Evolutionary conservation across 2,329 filamentous ascomycete species (phyloP).

Genomic region (Ophiostoma perfectum): DNA sequence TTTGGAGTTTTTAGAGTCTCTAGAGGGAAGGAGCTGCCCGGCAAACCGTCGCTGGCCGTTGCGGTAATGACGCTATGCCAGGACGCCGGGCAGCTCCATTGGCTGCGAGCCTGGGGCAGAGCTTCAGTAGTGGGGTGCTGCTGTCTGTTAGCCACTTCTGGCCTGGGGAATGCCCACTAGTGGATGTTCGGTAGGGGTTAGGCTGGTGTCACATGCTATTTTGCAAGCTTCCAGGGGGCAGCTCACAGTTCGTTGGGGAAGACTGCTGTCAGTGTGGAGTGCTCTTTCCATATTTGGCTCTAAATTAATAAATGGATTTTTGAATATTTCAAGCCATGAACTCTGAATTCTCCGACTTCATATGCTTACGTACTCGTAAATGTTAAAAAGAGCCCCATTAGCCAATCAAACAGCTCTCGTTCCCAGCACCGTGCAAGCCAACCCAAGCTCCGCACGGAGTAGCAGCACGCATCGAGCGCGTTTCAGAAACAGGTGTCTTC

Average conservation of each 20-base stretch:
- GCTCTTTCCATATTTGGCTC: not conserved
- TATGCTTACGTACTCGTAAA: not conserved
- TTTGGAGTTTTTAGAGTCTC: not conserved
- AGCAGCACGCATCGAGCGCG: constrained; percentile 1
- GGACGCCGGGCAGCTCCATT: not conserved
- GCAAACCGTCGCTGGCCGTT: constrained; percentile 4
- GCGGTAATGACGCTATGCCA: not conserved
- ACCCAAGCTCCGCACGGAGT: not conserved
- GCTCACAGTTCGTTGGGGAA: constrained; percentile 7
- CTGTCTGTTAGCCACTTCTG: constrained; percentile 11
- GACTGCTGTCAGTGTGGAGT: constrained; percentile 8
- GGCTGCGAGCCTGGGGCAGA: not conserved
- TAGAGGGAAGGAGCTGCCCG: constrained; percentile 8
- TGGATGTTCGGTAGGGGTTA: constrained; percentile 3
- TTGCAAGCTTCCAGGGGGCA: constrained; percentile 6
- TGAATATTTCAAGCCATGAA: not conserved
- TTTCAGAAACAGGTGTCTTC: constrained; percentile 12
- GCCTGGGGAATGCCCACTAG: constrained; percentile 10
- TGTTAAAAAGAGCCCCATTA: not conserved
- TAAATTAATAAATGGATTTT: not conserved
- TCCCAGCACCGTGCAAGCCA: not conserved
- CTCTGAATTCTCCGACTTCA: not conserved
- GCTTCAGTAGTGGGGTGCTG: constrained; percentile 7
- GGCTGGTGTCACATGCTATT: constrained; percentile 10
- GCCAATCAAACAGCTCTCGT: not conserved